These are phyloP conservation scores for Colletotrichum camelliae DNA, from an alignment of 2,329 filamentous ascomycete species.

Conservation along the genomic window DNA sequence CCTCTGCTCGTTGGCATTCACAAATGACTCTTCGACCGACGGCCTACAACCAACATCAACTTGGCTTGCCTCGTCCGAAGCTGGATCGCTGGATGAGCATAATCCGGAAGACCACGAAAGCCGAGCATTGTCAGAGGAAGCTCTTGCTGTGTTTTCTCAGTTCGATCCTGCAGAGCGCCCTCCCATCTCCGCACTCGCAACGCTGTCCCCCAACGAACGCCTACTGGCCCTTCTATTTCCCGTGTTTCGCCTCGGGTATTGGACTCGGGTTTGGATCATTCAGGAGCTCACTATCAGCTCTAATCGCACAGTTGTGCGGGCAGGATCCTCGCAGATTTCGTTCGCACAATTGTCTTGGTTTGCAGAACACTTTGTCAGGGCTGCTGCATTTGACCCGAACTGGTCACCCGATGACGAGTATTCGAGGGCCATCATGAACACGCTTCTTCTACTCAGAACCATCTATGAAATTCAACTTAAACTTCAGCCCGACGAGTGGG, in stretches of 20 bases:
- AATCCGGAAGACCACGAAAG: rapidly evolving
- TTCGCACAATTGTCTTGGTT: not conserved
- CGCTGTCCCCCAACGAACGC: rapidly evolving
- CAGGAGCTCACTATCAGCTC: not conserved
- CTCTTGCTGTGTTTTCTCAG: not conserved
- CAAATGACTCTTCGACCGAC: not conserved
- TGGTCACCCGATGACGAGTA: not conserved
- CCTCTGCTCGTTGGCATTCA: rapidly evolving
- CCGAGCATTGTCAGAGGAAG: rapidly evolving
- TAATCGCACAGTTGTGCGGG: not conserved
- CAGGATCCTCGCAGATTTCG: not conserved
- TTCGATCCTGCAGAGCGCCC: not conserved
- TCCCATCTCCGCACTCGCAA: rapidly evolving
- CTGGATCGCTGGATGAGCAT: rapidly evolving
- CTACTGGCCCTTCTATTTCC: not conserved
- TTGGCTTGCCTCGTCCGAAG: not conserved
- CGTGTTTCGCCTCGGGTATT: not conserved
- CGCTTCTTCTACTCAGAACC: rapidly evolving
- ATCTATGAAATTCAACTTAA: not conserved
- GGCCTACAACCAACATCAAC: rapidly evolving
- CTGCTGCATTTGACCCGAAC: rapidly evolving
- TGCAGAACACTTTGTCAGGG: rapidly evolving
- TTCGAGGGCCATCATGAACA: rapidly evolving
- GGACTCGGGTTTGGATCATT: not conserved
- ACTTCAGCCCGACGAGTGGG: not conserved